Evolutionary conservation across 495 filamentous ascomycete species (phyloP), one percentile per base, ranked within the genome.

Genomic region (Penicillium turbatum): DNA sequence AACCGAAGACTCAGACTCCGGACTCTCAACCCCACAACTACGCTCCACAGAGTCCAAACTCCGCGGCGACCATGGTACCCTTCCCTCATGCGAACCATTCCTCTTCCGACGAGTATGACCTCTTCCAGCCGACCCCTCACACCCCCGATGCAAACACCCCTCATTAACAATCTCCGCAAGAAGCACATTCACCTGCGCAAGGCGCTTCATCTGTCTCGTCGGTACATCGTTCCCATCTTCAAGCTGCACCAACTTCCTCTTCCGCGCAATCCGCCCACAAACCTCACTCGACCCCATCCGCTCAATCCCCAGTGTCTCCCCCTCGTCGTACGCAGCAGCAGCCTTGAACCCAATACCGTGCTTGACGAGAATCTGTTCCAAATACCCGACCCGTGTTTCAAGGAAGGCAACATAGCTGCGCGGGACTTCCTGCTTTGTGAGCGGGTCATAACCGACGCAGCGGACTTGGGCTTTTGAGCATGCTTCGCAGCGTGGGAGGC

Each of bases 391-490:
- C 47, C 92, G 80, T 39, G 83, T 87, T 72, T 97, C 92, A 27
- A 96, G 83, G 62, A 95, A 96, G 67, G 86, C 92, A 21, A 96
- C 89, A 73, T 97, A 97, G 57, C 89, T 93, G 60, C 90, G 79
- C 26, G 92, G 92, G 29, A 96, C 92, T 64, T 95, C 89, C 67
- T 86, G 79, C 75, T 96, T 95, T 8, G 88, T 95, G 63, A 96
- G 92, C 26, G 91, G 92, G 65, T 97, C 92, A 64, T 93, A 96
- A 16, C 92, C 92, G 31, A 95, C 89, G 65, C 92, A 96, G 58
- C 84, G 84, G 12, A 90, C 86, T 54, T 79, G 76, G 10, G 88
- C 90, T 72, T 95, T 96, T 63, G 89, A 88, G 69, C 92, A 97
- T 49, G 86, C 85, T 38, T 86, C 81, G 70, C 92, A 97, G 50